These are phyloP conservation scores for Rhytidiadelphus loreus DNA, from an alignment of 225 moss, liverwort and hornwort species.

Conservation along the genomic window DNA sequence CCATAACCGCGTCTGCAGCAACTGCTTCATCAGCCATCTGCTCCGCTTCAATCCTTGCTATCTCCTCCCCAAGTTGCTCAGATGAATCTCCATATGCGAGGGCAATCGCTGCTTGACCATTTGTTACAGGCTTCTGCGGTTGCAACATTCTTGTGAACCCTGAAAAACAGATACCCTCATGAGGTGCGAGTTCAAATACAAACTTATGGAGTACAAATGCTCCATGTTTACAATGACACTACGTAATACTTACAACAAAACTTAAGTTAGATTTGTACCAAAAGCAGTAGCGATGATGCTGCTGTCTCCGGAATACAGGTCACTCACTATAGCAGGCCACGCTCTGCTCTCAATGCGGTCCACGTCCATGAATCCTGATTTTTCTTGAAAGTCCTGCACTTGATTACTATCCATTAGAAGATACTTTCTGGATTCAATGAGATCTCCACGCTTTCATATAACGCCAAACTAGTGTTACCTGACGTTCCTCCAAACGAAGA, in stretches of 20 bases:
- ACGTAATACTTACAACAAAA: background rate
- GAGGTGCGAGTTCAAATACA: background rate
- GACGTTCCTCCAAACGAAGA: background rate
- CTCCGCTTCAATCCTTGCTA: constrained; percentile 88
- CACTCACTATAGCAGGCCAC: constrained; percentile 42
- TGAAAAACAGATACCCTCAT: background rate
- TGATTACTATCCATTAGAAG: background rate
- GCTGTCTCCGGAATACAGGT: constrained; percentile 42
- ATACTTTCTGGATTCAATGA: background rate
- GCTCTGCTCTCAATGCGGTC: constrained; percentile 44
- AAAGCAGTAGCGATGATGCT: constrained; percentile 53
- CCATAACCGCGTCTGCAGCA: constrained; percentile 69
- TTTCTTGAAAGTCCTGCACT: constrained; percentile 60
- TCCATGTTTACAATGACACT: background rate
- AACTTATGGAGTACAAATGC: background rate
- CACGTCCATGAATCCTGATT: constrained; percentile 68
- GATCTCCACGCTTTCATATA: background rate
- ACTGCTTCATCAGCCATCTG: constrained; percentile 90
- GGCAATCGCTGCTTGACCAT: constrained; percentile 85
- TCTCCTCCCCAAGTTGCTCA: constrained; percentile 76
- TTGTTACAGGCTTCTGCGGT: constrained; percentile 81
- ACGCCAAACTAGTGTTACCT: background rate
- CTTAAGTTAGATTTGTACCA: constrained; percentile 18
- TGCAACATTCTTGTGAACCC: constrained; percentile 88
- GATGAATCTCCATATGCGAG: constrained; percentile 80